Evolutionary conservation across 139 green algal genomes (phyloP).

Genomic region (Deuterostichococcus epilithicus): DNA sequence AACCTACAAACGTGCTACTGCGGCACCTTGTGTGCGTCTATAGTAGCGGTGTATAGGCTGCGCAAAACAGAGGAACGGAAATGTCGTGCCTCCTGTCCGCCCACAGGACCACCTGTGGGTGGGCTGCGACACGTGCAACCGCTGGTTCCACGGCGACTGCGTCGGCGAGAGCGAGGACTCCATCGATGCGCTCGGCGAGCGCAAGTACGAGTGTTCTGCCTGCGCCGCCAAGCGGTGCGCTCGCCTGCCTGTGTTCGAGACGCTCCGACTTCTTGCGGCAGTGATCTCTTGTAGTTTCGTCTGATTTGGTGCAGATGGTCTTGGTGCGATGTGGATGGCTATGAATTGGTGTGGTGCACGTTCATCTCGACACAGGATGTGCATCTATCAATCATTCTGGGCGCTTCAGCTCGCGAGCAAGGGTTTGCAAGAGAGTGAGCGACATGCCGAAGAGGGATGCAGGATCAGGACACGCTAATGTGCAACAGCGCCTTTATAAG

Average conservation of each 20-base stretch:
- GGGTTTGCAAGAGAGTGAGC: not conserved
- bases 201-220: conserved; percentile 24
- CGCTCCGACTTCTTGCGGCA: too few relatives aligned
- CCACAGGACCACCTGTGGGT: conserved; percentile 35
- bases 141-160: conserved; percentile 47
- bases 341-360: not conserved
- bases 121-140: conserved; percentile 40
- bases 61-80: too few relatives aligned
- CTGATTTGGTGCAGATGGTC: too few relatives aligned
- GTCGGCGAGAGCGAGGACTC: conserved; percentile 19
- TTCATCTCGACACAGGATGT: not conserved
- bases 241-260: not conserved
- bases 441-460: not conserved
- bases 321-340: too few relatives aligned
- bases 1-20: too few relatives aligned
- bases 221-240: conserved; percentile 3
- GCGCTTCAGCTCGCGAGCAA: not conserved
- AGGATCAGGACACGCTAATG: too few relatives aligned
- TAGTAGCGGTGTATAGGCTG: too few relatives aligned
- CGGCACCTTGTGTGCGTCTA: too few relatives aligned
- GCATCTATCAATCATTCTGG: not conserved
- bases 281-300: too few relatives aligned
- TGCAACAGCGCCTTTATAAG: not conserved
- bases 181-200: conserved; percentile 3
- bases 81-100: too few relatives aligned